phyloP scores from a whole-genome alignment of 75 land plant genomes.

The Picea sitchensis region DNA sequence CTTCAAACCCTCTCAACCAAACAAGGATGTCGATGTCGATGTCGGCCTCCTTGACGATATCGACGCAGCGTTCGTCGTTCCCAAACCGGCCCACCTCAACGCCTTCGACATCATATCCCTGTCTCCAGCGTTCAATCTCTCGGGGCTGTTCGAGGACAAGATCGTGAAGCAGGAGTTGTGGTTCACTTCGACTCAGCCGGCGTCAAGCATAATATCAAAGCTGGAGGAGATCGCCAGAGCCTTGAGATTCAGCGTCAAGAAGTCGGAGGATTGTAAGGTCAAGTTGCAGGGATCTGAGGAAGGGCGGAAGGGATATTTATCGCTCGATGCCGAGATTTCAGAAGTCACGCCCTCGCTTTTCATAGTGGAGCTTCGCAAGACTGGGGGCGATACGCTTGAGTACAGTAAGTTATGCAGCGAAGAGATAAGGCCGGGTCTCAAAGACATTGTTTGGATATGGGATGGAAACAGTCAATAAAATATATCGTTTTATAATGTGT shows the following conservation, averaged over 20 bases:
- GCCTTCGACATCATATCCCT: conserved; percentile 42
- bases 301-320: conserved; percentile 24
- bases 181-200: conserved; percentile 28
- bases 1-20: background rate
- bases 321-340: conserved; percentile 38
- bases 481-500: too few species aligned
- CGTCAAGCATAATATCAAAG: conserved; percentile 26
- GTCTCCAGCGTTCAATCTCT: conserved; percentile 34
- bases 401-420: conserved; percentile 20
- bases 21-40: background rate
- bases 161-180: conserved; percentile 22
- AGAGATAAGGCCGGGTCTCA: conserved; percentile 25
- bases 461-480: conserved; percentile 10
- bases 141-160: conserved; percentile 46
- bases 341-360: conserved; percentile 31
- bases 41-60: background rate
- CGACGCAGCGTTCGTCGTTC: background rate
- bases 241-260: conserved; percentile 28
- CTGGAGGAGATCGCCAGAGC: conserved; percentile 28
- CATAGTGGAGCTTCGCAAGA: conserved; percentile 41
- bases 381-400: conserved; percentile 34
- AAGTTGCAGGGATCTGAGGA: conserved; percentile 19
- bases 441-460: conserved; percentile 36
- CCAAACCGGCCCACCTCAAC: conserved; percentile 28
- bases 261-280: conserved; percentile 22